These are phyloP conservation scores for Parmelia sp. DNA, from an alignment of 495 filamentous ascomycete genomes.

Conservation along the genomic window DNA sequence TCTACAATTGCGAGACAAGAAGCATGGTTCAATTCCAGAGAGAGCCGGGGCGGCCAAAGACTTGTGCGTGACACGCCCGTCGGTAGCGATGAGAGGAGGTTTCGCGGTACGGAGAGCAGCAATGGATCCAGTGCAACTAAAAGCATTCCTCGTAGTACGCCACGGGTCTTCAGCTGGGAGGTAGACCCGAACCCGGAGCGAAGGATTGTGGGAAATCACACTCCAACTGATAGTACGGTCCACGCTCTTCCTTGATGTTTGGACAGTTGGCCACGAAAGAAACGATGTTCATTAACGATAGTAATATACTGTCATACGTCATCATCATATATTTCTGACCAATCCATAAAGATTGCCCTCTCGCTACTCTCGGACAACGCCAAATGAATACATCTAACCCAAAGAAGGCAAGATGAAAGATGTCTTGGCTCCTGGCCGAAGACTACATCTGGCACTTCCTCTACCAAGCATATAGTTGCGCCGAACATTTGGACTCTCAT, in stretches of 20 bases:
- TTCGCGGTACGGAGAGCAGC: conserved; percentile 2
- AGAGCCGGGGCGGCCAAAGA: conserved; percentile 6
- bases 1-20: conserved; percentile 13
- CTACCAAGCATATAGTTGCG: background rate
- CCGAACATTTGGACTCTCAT: background rate
- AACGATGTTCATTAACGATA: background rate
- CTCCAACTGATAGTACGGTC: conserved; percentile 3
- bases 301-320: background rate
- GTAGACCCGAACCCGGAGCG: background rate
- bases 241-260: background rate
- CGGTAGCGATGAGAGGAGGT: background rate
- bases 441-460: background rate
- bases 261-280: background rate
- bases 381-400: background rate
- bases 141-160: conserved; percentile 10
- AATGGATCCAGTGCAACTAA: conserved; percentile 14
- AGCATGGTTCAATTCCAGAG: conserved; percentile 11
- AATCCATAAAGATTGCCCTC: background rate
- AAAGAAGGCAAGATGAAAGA: background rate
- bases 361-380: background rate
- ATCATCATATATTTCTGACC: background rate
- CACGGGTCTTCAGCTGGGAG: conserved; percentile 19
- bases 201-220: background rate
- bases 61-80: background rate
- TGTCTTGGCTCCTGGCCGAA: conserved; percentile 1